Evolutionary conservation across 208 protist genomes (phyloP).

Genomic region (Leishmania turanica): DNA sequence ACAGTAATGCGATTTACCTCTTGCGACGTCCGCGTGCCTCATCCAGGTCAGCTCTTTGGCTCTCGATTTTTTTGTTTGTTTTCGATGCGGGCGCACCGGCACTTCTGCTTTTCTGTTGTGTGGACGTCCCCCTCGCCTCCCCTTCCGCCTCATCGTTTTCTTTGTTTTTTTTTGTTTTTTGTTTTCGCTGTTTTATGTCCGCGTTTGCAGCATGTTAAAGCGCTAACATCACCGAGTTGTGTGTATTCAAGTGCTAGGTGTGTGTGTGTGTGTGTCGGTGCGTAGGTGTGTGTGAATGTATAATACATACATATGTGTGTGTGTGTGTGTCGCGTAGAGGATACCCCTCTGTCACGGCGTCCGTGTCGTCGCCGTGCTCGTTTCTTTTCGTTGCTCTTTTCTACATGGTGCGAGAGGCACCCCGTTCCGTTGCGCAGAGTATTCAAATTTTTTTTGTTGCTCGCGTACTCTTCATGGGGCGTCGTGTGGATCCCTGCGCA

Average conservation of each 20-base stretch:
- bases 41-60: background rate
- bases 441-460: background rate
- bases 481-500: background rate
- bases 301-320: background rate
- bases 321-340: slow-evolving; percentile 1
- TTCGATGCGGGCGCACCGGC: too few relatives aligned
- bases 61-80: too few relatives aligned
- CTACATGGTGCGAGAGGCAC: too few relatives aligned
- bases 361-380: background rate
- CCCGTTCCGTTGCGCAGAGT: background rate
- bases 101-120: too few relatives aligned
- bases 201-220: background rate
- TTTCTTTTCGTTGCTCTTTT: background rate
- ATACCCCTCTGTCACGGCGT: background rate
- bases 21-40: background rate
- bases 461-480: background rate
- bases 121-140: too few relatives aligned
- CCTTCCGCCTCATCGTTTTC: background rate
- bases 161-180: background rate
- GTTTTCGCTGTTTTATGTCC: background rate
- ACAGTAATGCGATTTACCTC: background rate
- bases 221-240: background rate
- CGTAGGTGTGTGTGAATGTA: background rate
- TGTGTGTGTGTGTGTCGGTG: background rate
- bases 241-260: background rate